A percentile compares a stretch with the other conserved stretches of the same genome.
Evolutionary conservation across 192 early-diverging fungal genomes (phyloP).

Genomic region (Coemansia sp.): DNA sequence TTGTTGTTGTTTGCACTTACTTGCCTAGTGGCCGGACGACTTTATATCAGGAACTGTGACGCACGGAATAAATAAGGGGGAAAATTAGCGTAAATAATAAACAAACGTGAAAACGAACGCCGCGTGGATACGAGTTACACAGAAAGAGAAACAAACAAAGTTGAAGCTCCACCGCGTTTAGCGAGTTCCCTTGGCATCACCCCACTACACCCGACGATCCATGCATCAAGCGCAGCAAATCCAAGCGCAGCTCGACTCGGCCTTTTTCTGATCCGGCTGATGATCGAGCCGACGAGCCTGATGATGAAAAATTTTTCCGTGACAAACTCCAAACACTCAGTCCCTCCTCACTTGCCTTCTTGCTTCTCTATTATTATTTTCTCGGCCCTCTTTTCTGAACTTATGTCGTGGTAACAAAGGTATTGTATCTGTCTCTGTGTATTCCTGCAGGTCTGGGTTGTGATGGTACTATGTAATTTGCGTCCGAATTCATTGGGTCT

Average conservation of each 20-base stretch:
- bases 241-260: no score
- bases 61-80: background rate
- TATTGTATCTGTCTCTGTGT: slow-evolving; percentile 5
- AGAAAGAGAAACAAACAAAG: background rate
- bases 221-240: no score
- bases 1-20: background rate
- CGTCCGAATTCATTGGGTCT: slow-evolving; percentile 43
- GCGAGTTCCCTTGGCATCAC: background rate
- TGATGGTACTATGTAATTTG: slow-evolving; percentile 60
- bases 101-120: background rate
- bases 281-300: no score
- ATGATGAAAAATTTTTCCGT: no score
- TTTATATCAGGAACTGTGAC: background rate
- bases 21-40: background rate
- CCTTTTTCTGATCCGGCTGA: no score
- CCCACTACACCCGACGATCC: no score
- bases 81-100: slow-evolving; percentile 1
- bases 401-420: background rate
- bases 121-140: slow-evolving; percentile 1
- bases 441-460: background rate
- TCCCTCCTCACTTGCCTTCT: background rate
- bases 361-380: background rate
- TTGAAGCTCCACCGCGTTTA: background rate
- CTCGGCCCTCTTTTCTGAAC: no score
- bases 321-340: no score